phyloP scores from a whole-genome alignment of 306 rosid species.

The Nissolia schottii region DNA sequence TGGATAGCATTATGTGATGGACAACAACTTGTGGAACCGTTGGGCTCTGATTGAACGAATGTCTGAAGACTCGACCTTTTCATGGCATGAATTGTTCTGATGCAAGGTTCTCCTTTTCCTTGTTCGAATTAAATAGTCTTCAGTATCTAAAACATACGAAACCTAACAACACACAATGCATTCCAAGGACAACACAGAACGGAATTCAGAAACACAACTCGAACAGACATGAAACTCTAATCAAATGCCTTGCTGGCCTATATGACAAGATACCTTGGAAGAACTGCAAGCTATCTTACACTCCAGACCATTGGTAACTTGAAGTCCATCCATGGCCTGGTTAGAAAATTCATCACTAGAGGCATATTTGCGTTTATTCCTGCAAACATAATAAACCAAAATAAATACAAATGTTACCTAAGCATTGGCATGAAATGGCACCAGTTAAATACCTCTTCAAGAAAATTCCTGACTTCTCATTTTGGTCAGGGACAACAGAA shows the following conservation, averaged over 20 bases:
- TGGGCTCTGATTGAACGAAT: constrained; percentile 54
- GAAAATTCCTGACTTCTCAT: constrained; percentile 74
- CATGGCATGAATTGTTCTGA: constrained; percentile 40
- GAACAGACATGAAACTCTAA: neutral
- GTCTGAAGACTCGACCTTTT: constrained; percentile 45
- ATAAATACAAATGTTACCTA: constrained; percentile 24
- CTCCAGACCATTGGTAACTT: constrained; percentile 80
- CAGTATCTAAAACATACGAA: constrained; percentile 95
- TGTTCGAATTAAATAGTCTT: constrained; percentile 70
- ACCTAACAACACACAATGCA: constrained; percentile 54
- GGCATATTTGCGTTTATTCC: constrained; percentile 64
- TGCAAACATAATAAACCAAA: constrained; percentile 31
- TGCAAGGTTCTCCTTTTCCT: constrained; percentile 48
- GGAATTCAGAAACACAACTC: constrained; percentile 24
- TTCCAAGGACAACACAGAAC: constrained; percentile 11
- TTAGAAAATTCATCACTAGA: constrained; percentile 60
- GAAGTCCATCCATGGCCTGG: constrained; percentile 72
- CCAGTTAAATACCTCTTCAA: constrained; percentile 67
- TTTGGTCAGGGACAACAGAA: constrained; percentile 68
- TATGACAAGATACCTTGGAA: constrained; percentile 55
- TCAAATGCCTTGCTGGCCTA: constrained; percentile 6
- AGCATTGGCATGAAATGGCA: constrained; percentile 10
- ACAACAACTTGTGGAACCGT: constrained; percentile 62
- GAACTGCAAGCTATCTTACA: constrained; percentile 96
- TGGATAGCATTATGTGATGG: constrained; percentile 40